Evolutionary conservation across 257 asterid species (phyloP), one percentile per base, ranked within the genome.

Genomic region (Hygrophila difformis): DNA sequence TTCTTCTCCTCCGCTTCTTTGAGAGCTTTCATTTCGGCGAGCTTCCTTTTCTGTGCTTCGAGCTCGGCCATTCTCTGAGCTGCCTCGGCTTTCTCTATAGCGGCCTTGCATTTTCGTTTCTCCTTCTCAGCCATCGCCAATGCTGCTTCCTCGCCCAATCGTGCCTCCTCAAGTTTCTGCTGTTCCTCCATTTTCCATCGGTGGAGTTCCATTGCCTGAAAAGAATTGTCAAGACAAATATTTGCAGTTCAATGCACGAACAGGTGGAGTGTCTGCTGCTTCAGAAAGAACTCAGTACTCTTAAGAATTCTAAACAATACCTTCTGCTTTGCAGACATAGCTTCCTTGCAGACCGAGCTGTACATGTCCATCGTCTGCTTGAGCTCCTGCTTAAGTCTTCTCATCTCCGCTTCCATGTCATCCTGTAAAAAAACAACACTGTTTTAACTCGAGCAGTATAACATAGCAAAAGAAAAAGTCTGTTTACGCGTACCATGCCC

Each of bases 351-450:
- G 19, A 93, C 97, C 13, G 79, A 49, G 82, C 91, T 89, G 72
- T 89, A 89, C 97, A 85, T 77, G 60, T 82, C 96, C 94, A 88
- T 84, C 36, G 95, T 88, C 66, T 81, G 97, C 70, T 64, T 81
- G 60, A 81, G 93, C 68, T 88, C 96, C 68, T 65, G 75, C 70
- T 84, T 84, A 12, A 89, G 87, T 70, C 96, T 75, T 75, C 92
- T 73, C 95, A 89, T 77, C 80, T 89, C 96, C 39, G 91, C 93
- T 67, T 89, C 97, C 1, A 84, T 76, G 0, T 82, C 94, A 22
- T 89, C 93, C 97, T 84, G 63, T 46, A 65, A 26, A n/a, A n/a
- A 18, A 16, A 14, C 14, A 6, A 12, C 3, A 33, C 12, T 5
- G 12, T 33, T 33, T 10, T 26, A 5, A 26, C 8, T 26, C 4